Conservation (phyloP, 192 early-diverging fungal species). For the Gaertneriomyces sp. region DNA sequence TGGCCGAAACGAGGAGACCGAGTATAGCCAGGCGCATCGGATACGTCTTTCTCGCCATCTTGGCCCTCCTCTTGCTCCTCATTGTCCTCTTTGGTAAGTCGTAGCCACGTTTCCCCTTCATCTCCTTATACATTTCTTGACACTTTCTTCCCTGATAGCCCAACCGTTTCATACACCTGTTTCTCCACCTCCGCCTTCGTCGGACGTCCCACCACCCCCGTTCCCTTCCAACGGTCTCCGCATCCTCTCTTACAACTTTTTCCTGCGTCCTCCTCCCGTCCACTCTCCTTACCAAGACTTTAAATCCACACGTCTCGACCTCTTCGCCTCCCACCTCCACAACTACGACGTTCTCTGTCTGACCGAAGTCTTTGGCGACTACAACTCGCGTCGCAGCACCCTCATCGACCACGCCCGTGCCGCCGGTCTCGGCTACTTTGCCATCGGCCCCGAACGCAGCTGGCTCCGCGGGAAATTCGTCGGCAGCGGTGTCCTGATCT, state of each 20-base stretch:
- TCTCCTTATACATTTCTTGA: too few relatives aligned
- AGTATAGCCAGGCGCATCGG: too few relatives aligned
- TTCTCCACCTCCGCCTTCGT: neutral
- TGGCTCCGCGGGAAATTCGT: conserved; percentile 28
- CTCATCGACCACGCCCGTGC: conserved; percentile 15
- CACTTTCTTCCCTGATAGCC: too few relatives aligned
- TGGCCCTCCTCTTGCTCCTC: too few relatives aligned
- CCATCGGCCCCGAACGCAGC: conserved; percentile 24
- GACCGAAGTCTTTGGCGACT: conserved; percentile 22
- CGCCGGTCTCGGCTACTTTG: conserved; percentile 12
- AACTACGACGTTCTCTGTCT: conserved; percentile 27
- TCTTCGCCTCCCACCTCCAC: conserved; percentile 9
- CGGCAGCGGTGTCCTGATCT: conserved; percentile 21
- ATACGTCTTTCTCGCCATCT: too few relatives aligned
- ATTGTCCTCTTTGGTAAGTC: too few relatives aligned
- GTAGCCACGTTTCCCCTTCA: too few relatives aligned
- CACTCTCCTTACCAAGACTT: conserved; percentile 17
- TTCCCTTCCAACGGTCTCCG: conserved; percentile 15
- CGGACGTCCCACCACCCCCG: neutral
- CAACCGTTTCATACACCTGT: too few relatives aligned
- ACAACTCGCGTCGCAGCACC: conserved; percentile 13
- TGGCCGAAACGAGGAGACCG: too few relatives aligned
- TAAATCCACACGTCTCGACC: conserved; percentile 19
- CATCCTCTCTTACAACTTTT: conserved; percentile 30
- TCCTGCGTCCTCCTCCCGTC: conserved; percentile 28